A percentile compares a stretch with the other conserved stretches of the same genome.
phyloP scores from a whole-genome alignment of 345 rosid species.

The Populus nigra region DNA sequence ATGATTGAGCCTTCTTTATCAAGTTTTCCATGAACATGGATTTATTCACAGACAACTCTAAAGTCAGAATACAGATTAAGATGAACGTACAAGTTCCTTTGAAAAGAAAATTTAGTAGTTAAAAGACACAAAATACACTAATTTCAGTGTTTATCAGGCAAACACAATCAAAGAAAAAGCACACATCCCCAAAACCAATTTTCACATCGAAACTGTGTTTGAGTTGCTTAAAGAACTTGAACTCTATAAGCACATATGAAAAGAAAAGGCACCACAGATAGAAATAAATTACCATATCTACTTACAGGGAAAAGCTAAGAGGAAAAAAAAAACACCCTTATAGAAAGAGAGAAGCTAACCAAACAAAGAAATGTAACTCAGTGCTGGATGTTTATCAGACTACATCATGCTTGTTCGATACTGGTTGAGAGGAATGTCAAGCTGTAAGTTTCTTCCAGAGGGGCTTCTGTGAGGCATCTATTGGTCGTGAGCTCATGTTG shows the following conservation, averaged over 20 bases:
- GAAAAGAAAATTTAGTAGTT: not conserved
- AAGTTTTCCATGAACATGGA: not conserved
- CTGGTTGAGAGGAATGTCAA: constrained; percentile 14
- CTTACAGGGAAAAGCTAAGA: not conserved
- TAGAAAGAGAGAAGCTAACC: not conserved
- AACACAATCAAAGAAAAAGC: not conserved
- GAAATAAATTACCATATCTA: not conserved
- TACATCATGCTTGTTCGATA: constrained; percentile 8
- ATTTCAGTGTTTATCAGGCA: not conserved
- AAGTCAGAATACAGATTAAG: not conserved
- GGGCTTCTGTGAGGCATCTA: constrained; percentile 31
- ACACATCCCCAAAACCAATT: not conserved
- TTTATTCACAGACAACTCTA: not conserved
- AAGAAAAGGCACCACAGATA: not conserved
- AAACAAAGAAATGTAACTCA: not conserved
- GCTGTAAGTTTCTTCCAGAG: constrained; percentile 18
- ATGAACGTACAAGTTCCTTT: not conserved
- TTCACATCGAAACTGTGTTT: not conserved
- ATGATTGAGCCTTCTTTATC: not conserved
- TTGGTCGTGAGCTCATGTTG: constrained; percentile 47
- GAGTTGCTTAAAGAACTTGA: not conserved
- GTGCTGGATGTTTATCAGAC: not conserved
- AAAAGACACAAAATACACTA: not conserved
- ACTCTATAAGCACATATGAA: not conserved
- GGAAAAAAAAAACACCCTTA: not conserved